Evolutionary conservation across 257 asterid species (phyloP).

Genomic region (Henckelia pumila): DNA sequence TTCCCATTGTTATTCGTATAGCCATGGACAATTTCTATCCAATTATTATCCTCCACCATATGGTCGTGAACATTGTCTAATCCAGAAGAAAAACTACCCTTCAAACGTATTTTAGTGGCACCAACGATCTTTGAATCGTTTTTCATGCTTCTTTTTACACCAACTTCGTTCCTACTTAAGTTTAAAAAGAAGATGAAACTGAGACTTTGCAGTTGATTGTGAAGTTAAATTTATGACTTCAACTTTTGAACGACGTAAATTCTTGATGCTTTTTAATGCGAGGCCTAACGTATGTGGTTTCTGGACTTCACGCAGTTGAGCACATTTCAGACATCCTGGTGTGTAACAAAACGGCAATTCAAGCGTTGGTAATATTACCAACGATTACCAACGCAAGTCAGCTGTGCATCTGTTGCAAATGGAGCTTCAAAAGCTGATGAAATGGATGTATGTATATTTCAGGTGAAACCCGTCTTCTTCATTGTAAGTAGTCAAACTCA

Average conservation of each 20-base stretch:
- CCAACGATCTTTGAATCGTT: not conserved
- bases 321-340: conserved; percentile 73
- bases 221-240: not conserved
- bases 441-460: not conserved
- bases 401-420: not conserved
- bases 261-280: not conserved
- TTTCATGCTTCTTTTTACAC: conserved; percentile 3
- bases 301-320: conserved; percentile 59
- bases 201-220: not conserved
- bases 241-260: not conserved
- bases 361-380: conserved; percentile 38
- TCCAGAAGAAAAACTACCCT: not conserved
- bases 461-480: not conserved
- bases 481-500: too few relatives aligned
- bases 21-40: not conserved
- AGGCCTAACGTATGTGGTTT: not conserved
- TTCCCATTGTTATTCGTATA: not conserved
- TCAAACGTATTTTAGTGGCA: not conserved
- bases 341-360: conserved; percentile 68
- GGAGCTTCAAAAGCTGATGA: conserved; percentile 1
- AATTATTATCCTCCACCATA: not conserved
- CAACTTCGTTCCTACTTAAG: not conserved
- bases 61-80: not conserved
- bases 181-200: not conserved
- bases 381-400: conserved; percentile 61